Evolutionary conservation across 1,284 basidiomycete genomes (phyloP), one percentile per base, ranked within the genome.

Genomic region (Stygiomarasmius scandens): DNA sequence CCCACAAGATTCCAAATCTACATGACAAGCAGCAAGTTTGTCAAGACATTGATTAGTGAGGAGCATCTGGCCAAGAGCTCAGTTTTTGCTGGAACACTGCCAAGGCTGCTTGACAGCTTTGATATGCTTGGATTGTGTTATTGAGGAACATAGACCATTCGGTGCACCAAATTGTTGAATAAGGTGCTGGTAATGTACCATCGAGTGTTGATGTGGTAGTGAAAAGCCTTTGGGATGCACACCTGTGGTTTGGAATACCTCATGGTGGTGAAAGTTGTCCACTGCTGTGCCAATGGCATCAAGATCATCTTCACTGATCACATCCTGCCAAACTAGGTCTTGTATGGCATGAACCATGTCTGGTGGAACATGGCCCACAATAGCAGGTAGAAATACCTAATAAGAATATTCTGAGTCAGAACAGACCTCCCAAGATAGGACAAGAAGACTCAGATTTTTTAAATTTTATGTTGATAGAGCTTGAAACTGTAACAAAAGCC

Each of bases 341-440:
- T 58, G n/a, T 3, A 74, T 22, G 3, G 63, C 54, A n/a, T 60
- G 49, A 4, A 67, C 55, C 52, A 71, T 64, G 19, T 66, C 24
- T 3, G 32, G 11, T 19, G 65, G 68, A 19, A 71, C 60, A 55
- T 64, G 62, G 10, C 65, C 68, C 0, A 48, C 55, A 25, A 70
- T 66, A 0, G 70, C 71, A 14, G 70, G 63, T 0, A 71, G 61
- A 53, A 69, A 71, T 4, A 72, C 66, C 69, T 70, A 19, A n/a
- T n/a, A n/a, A n/a, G n/a, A n/a, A n/a, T n/a, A n/a, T n/a, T n/a
- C n/a, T n/a, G n/a, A n/a, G n/a, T n/a, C n/a, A n/a, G n/a, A n/a
- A n/a, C n/a, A n/a, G n/a, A n/a, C n/a, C n/a, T n/a, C n/a, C n/a
- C n/a, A n/a, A n/a, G n/a, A n/a, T n/a, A n/a, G n/a, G n/a, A n/a